Conservation (phyloP, 371 early-diverging fungal genomes). For the Blakeslea trispora region DNA sequence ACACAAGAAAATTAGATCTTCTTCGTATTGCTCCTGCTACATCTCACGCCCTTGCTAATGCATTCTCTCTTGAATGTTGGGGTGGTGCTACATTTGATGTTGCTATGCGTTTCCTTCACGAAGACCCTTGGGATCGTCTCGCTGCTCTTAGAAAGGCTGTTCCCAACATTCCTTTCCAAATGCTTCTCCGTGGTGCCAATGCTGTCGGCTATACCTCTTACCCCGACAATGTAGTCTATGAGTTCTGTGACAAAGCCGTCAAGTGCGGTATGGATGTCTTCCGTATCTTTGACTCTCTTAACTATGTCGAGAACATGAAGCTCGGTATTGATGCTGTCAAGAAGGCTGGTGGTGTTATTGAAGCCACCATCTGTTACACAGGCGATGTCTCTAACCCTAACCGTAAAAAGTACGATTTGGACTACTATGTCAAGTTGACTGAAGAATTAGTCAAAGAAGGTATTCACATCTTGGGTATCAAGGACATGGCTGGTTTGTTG, state of each 20-base stretch:
- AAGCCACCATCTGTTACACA: conserved; percentile 92
- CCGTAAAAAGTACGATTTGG: conserved; percentile 76
- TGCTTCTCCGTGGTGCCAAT: conserved; percentile 96
- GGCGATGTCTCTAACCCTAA: conserved; percentile 89
- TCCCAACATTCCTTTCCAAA: conserved; percentile 98
- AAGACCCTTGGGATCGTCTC: conserved; percentile 95
- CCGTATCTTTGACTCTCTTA: conserved; percentile 95
- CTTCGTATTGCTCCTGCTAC: conserved; percentile 84
- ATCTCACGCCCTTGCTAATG: conserved; percentile 82
- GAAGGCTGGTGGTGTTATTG: conserved; percentile 93
- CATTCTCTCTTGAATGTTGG: conserved; percentile 92
- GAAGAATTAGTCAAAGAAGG: conserved; percentile 87
- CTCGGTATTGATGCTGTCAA: conserved; percentile 93
- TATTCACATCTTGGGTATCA: conserved; percentile 93
- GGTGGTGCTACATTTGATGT: conserved; percentile 97
- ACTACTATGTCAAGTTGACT: conserved; percentile 92
- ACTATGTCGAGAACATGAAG: conserved; percentile 93
- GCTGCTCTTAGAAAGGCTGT: conserved; percentile 75
- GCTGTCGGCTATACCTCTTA: conserved; percentile 97
- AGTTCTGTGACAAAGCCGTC: conserved; percentile 91
- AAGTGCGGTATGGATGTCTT: conserved; percentile 93
- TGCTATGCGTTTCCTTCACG: conserved; percentile 91
- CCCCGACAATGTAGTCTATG: conserved; percentile 95
- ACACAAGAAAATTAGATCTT: conserved; percentile 41
- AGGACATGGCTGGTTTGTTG: conserved; percentile 97